These are phyloP conservation scores for Argentina anserina DNA, from an alignment of 306 rosid genomes.

Conservation along the genomic window DNA sequence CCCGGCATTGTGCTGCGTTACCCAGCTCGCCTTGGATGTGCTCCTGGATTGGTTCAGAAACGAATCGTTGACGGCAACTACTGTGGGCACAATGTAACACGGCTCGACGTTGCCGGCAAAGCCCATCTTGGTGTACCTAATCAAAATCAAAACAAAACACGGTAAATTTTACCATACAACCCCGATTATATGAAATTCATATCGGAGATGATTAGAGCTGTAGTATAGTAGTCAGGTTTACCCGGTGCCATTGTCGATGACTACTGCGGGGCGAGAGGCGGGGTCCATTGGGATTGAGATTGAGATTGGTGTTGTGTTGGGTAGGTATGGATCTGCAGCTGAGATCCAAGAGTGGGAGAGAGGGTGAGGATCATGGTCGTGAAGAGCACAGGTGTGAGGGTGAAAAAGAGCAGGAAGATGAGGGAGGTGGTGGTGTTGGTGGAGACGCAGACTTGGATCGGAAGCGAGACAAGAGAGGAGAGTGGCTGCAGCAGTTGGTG, in stretches of 20 bases:
- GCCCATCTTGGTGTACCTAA: slow-evolving; percentile 96
- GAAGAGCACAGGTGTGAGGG: slow-evolving; percentile 32
- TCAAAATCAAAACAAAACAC: not conserved
- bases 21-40: slow-evolving; percentile 74
- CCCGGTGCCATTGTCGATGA: slow-evolving; percentile 98
- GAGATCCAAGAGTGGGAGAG: slow-evolving; percentile 57
- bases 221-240: too few species aligned
- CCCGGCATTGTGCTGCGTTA: slow-evolving; percentile 93
- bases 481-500: slow-evolving; percentile 33
- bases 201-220: too few species aligned
- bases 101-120: slow-evolving; percentile 97
- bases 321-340: slow-evolving; percentile 58
- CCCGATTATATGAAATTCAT: too few species aligned
- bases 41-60: slow-evolving; percentile 67
- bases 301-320: slow-evolving; percentile 10
- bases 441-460: slow-evolving; percentile 65
- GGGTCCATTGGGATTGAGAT: slow-evolving; percentile 56
- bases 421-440: slow-evolving; percentile 29
- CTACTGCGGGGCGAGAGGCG: slow-evolving; percentile 92
- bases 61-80: slow-evolving; percentile 85
- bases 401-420: slow-evolving; percentile 17
- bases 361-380: slow-evolving; percentile 72
- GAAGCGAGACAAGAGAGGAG: slow-evolving; percentile 48
- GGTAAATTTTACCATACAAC: too few species aligned
- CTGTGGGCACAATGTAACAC: slow-evolving; percentile 81